Evolutionary conservation across 495 filamentous ascomycete species (phyloP), one percentile per base, ranked within the genome.

Genomic region (Annulohypoxylon bovei): DNA sequence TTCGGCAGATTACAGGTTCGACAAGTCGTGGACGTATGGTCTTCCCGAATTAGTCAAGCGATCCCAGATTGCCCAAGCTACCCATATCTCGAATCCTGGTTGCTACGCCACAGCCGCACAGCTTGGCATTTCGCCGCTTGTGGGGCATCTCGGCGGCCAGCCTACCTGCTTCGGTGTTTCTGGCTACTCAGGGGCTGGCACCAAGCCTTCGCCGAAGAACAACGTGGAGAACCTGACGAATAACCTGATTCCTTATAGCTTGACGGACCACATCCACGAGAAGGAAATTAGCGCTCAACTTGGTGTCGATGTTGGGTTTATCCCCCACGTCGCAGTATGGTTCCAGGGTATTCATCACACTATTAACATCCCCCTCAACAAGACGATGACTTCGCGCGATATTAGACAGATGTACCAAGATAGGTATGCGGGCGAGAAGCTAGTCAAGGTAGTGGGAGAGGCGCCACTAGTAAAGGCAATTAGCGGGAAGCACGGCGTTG

Each of bases 81-180:
- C 89, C 5, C 89, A 93, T 40, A 98, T 99, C 70, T 84, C 93
- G 67, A 98, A 98, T 81, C 95, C 95, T 30, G 95, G 95, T 56
- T 97, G 95, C 84, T 97, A 98, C 74, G 95, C 95, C 25, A 99
- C 95, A 20, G 95, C 93, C n/a, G 94, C 95, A 0, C 94, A 99
- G 80, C 83, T 98, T 42, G 94, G 91, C 42, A 95, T 98, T 66
- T 86, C 93, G 8, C 95, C 95, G 55, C 84, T 98, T 1, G 84
- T 97, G 6, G 87, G 89, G 7, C 88, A 89, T 81, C 88, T 97
- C 30, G 90, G 87, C 33, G 92, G 91, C 20, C 87, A 91, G 79
- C 95, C 95, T 18, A 94, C 91, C 49, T 82, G 94, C 65, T 98
- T 98, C 75, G 95, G 95, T 80, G 91, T 98, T 7, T 96, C 93